A percentile compares a stretch with the other conserved stretches of the same genome.
Evolutionary conservation across 306 rosid species (phyloP).

Genomic region (Fagus crenata): DNA sequence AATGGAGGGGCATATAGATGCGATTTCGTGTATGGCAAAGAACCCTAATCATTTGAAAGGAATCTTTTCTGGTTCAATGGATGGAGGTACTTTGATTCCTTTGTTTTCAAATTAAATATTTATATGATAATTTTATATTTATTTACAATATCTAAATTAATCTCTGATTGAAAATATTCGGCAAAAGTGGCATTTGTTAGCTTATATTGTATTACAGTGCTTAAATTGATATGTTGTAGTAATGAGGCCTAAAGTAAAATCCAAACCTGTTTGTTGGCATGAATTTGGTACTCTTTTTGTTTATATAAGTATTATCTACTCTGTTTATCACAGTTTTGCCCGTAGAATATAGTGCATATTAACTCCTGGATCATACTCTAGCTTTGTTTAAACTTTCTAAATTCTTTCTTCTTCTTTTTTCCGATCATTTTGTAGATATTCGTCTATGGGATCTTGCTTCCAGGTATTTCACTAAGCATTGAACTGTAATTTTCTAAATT

Average conservation of each 20-base stretch:
- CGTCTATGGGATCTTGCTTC: conserved; percentile 89
- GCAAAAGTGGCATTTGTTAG: neutral
- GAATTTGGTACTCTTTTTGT: neutral
- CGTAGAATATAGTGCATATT: neutral
- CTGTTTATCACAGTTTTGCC: neutral
- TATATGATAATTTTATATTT: neutral
- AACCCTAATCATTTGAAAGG: conserved; percentile 80
- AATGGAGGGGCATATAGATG: conserved; percentile 92
- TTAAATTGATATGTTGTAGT: neutral
- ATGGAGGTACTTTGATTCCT: conserved; percentile 73
- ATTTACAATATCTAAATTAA: neutral
- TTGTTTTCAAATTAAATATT: neutral
- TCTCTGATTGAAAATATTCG: neutral
- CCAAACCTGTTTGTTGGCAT: neutral
- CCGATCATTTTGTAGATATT: conserved; percentile 55
- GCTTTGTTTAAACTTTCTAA: too few relatives aligned
- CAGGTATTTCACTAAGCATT: conserved; percentile 48
- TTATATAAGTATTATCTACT: neutral
- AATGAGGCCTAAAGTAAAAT: neutral
- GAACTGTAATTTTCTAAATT: neutral
- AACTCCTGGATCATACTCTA: neutral
- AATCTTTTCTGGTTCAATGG: conserved; percentile 89
- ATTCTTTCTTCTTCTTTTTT: neutral
- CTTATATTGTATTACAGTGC: neutral
- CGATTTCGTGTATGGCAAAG: conserved; percentile 82